Conservation (phyloP, 495 filamentous ascomycete species). For the Cudoniella acicularis region DNA sequence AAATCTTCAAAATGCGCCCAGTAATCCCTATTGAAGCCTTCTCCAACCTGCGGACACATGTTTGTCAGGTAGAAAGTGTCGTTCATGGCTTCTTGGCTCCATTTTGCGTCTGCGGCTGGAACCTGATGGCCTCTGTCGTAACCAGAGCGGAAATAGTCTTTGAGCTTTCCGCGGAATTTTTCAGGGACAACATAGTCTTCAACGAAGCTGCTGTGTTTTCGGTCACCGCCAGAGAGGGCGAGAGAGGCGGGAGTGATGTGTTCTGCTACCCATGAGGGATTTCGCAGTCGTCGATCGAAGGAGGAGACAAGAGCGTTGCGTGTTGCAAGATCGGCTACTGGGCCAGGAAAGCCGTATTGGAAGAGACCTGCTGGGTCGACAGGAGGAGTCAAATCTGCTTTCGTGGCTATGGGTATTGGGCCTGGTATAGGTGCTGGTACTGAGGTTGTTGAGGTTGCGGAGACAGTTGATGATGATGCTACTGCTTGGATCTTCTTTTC, state of each 20-base stretch:
- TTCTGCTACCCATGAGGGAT: slow-evolving; percentile 93
- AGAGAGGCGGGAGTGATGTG: slow-evolving; percentile 94
- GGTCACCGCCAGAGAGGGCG: slow-evolving; percentile 68
- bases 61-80: slow-evolving; percentile 88
- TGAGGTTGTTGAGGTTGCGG: slow-evolving; percentile 38
- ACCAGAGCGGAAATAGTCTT: slow-evolving; percentile 90
- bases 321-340: slow-evolving; percentile 74
- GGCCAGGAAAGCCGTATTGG: slow-evolving; percentile 96
- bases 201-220: slow-evolving; percentile 75
- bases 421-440: slow-evolving; percentile 26
- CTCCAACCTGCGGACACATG: slow-evolving; percentile 97
- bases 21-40: slow-evolving; percentile 97
- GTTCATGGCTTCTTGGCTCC: slow-evolving; percentile 91
- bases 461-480: slow-evolving; percentile 39
- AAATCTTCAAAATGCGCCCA: slow-evolving; percentile 99
- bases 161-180: slow-evolving; percentile 82
- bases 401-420: slow-evolving; percentile 30
- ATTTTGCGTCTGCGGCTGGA: slow-evolving; percentile 95
- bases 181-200: slow-evolving; percentile 79
- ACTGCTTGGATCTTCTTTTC: slow-evolving; percentile 41
- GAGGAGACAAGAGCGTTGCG: slow-evolving; percentile 73
- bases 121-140: slow-evolving; percentile 98
- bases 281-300: slow-evolving; percentile 88
- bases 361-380: slow-evolving; percentile 89
- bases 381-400: slow-evolving; percentile 34